These are phyloP conservation scores for Sugiyamaella smithiae DNA, from an alignment of 805 yeast genomes.

Conservation along the genomic window DNA sequence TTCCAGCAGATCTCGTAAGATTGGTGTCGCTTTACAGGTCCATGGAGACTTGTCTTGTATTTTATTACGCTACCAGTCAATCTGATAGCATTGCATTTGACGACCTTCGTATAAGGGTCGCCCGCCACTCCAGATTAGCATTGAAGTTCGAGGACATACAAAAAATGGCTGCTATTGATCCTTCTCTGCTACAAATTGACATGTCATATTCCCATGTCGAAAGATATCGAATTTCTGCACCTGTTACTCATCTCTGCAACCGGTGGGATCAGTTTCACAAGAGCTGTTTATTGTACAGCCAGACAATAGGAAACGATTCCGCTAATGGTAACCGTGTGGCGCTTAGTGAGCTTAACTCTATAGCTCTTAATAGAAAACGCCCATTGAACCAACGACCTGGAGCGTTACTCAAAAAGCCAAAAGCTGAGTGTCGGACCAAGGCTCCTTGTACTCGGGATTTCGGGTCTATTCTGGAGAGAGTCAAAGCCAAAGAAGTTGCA, in stretches of 20 bases:
- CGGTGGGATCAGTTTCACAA: slow-evolving; percentile 2
- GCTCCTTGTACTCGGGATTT: slow-evolving; percentile 7
- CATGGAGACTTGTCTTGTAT: slow-evolving; percentile 24
- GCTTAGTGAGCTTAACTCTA: background rate
- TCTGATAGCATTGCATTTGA: slow-evolving; percentile 25
- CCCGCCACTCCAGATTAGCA: slow-evolving; percentile 20
- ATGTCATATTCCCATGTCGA: background rate
- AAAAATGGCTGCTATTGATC: slow-evolving; percentile 25
- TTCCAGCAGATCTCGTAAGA: slow-evolving; percentile 6
- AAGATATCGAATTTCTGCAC: slow-evolving; percentile 6
- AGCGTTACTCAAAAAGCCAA: slow-evolving; percentile 2
- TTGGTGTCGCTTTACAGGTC: slow-evolving; percentile 23
- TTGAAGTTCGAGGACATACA: slow-evolving; percentile 22
- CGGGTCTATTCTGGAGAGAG: slow-evolving; percentile 30
- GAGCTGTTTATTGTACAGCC: too few species aligned
- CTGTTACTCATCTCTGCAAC: background rate
- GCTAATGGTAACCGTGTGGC: too few species aligned
- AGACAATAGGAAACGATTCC: too few species aligned
- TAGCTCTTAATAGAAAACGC: slow-evolving; percentile 4
- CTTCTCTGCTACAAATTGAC: slow-evolving; percentile 25
- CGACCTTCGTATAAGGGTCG: slow-evolving; percentile 22
- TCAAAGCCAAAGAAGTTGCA: slow-evolving; percentile 31
- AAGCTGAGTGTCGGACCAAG: slow-evolving; percentile 5
- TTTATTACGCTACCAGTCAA: slow-evolving; percentile 25
- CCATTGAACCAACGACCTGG: background rate